Base-by-base conservation (phyloP, 2,329 filamentous ascomycete genomes). In the Trichoderma sp. region DNA sequence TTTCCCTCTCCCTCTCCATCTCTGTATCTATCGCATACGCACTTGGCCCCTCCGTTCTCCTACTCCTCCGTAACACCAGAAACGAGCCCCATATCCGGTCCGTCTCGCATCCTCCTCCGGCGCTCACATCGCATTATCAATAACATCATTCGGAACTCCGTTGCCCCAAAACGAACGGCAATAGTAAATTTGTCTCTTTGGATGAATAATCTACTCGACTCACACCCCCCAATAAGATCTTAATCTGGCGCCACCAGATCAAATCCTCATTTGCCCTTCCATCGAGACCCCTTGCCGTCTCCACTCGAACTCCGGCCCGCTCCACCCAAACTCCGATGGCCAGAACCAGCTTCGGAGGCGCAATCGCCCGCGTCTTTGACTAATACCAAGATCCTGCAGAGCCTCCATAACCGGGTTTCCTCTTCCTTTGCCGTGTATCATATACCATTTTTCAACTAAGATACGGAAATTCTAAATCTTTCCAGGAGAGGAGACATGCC, bases 261-360 rank as follows among this genome's bases (percentile, higher is more conserved):
- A 45, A 71, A 7, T 16, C 12, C 3, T 68, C n/a, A 33, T 33
- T 35, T 27, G 62, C 65, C 21, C 27, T 68, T 38, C 18, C 11
- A 35, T 35, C 29, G 2, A 71, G 12, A 14, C 64, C 67, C 72
- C 64, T 71, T 56, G 29, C n/a, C 53, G 6, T n/a, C 29, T 65
- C 75, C 71, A 71, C 75, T 38, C 21, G n/a, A 76, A 75, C 71
- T 75, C 75, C 75, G 71, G 38, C 53, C 35, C 14, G 60, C 63
- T 53, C 75, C 75, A 33, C 75, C 24, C 18, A 35, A 76, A 76
- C 53, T 76, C 75, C 75, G 68, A 45, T 50, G 21, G 29, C 69
- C 18, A 59, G 18, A 6, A 16, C 21, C 41, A 33, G 16, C 16
- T 35, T 21, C 27, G 63, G 63, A 41, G 21, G 35, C 21, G 35